Evolutionary conservation across 306 rosid species (phyloP).

Genomic region (Ammopiptanthus mongolicus): DNA sequence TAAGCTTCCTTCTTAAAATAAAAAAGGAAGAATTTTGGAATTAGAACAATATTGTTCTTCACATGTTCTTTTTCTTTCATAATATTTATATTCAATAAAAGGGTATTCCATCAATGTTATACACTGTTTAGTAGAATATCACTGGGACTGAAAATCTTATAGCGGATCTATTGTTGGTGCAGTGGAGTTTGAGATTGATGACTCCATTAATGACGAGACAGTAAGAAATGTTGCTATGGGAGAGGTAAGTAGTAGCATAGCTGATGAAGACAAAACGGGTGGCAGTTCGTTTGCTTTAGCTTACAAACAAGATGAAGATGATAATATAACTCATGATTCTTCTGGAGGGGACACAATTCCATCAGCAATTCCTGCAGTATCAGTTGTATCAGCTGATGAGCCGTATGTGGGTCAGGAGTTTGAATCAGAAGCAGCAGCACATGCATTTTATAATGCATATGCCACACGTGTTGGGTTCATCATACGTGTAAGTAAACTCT

Average conservation of each 20-base stretch:
- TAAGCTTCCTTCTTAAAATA: not conserved
- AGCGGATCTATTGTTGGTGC: conserved; percentile 32
- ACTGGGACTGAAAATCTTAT: conserved; percentile 10
- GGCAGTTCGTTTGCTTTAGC: conserved; percentile 59
- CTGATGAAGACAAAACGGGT: conserved; percentile 61
- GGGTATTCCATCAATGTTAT: not conserved
- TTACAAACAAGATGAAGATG: conserved; percentile 46
- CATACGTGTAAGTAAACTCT: conserved; percentile 93
- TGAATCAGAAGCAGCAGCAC: conserved; percentile 84
- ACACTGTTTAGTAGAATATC: conserved; percentile 14
- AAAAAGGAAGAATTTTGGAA: not conserved
- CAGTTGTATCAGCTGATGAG: conserved; percentile 51
- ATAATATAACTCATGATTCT: conserved; percentile 43
- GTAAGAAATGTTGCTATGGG: conserved; percentile 42
- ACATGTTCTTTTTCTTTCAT: not conserved
- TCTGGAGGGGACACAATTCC: conserved; percentile 45
- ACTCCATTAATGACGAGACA: conserved; percentile 41
- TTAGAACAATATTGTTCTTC: not conserved
- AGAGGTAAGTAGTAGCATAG: conserved; percentile 32
- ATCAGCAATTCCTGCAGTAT: conserved; percentile 42
- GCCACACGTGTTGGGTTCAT: conserved; percentile 76
- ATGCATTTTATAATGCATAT: conserved; percentile 90
- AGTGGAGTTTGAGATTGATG: conserved; percentile 85
- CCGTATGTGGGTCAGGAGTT: conserved; percentile 95
- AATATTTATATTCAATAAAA: not conserved